phyloP scores from a whole-genome alignment of 164 flowering plant genomes.

The Amborella trichopoda region DNA sequence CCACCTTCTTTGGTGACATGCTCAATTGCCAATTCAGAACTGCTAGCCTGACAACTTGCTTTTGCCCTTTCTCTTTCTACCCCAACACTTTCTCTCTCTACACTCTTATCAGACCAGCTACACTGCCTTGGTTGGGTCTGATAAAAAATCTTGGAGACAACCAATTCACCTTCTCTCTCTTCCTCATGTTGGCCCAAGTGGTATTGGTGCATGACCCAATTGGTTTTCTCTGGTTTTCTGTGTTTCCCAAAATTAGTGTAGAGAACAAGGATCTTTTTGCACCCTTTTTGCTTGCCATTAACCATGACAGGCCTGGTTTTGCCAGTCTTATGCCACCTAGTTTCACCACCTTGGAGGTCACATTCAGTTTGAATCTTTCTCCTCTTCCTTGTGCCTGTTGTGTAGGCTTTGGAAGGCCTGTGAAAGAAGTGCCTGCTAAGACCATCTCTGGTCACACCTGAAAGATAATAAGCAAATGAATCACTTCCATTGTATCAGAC shows the following conservation, averaged over 20 bases:
- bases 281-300: conserved; percentile 89
- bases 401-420: conserved; percentile 97
- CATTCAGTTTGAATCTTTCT: conserved; percentile 95
- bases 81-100: conserved; percentile 27
- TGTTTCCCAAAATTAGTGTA: conserved; percentile 94
- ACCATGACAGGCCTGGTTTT: conserved; percentile 95
- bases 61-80: conserved; percentile 24
- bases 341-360: conserved; percentile 87
- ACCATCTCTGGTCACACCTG: conserved; percentile 96
- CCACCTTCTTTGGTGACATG: conserved; percentile 32
- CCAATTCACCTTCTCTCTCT: conserved; percentile 98
- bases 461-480: conserved; percentile 2
- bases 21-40: neutral
- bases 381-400: conserved; percentile 94
- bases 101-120: conserved; percentile 47
- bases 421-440: conserved; percentile 96
- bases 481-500: neutral
- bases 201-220: conserved; percentile 99
- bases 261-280: conserved; percentile 93
- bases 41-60: neutral
- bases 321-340: conserved; percentile 99
- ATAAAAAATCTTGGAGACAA: conserved; percentile 93
- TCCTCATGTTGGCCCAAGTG: conserved; percentile 91
- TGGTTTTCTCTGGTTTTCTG: conserved; percentile 92
- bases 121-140: conserved; percentile 98